Conservation (phyloP, 1,139 yeast species). For the Diutina ranongensis region DNA sequence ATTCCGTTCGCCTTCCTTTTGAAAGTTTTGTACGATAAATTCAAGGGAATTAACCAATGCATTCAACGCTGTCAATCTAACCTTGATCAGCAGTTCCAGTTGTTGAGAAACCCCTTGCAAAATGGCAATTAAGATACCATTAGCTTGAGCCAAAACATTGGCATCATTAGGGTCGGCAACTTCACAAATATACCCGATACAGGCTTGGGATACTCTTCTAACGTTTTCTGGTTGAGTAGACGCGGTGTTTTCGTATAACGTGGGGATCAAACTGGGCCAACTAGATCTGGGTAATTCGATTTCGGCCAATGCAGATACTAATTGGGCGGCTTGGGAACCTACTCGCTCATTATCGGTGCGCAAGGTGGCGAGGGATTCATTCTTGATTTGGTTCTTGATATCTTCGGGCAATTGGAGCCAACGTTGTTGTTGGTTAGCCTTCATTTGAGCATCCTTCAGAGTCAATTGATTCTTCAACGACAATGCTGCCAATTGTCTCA, state of each 20-base stretch:
- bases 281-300: conserved; percentile 80
- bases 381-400: conserved; percentile 56
- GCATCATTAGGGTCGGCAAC: conserved; percentile 80
- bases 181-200: conserved; percentile 95
- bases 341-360: conserved; percentile 63
- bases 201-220: conserved; percentile 75
- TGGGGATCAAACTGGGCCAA: conserved; percentile 81
- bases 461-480: conserved; percentile 80
- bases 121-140: conserved; percentile 87
- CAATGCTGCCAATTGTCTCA: conserved; percentile 85
- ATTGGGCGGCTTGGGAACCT: conserved; percentile 83
- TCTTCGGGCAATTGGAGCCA: conserved; percentile 50
- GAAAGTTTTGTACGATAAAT: conserved; percentile 80
- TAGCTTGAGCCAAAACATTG: conserved; percentile 72
- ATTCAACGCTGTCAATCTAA: conserved; percentile 81
- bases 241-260: conserved; percentile 69
- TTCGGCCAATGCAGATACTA: conserved; percentile 92
- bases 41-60: conserved; percentile 88
- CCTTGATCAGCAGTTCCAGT: conserved; percentile 61
- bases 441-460: conserved; percentile 53
- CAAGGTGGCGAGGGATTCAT: conserved; percentile 52
- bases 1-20: conserved; percentile 88
- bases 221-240: conserved; percentile 51
- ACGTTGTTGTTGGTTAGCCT: conserved; percentile 41
- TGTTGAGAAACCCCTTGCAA: conserved; percentile 85